Evolutionary conservation across 2,329 filamentous ascomycete genomes (phyloP), one percentile per base, ranked within the genome.

Genomic region (Aspergillus neotritici): DNA sequence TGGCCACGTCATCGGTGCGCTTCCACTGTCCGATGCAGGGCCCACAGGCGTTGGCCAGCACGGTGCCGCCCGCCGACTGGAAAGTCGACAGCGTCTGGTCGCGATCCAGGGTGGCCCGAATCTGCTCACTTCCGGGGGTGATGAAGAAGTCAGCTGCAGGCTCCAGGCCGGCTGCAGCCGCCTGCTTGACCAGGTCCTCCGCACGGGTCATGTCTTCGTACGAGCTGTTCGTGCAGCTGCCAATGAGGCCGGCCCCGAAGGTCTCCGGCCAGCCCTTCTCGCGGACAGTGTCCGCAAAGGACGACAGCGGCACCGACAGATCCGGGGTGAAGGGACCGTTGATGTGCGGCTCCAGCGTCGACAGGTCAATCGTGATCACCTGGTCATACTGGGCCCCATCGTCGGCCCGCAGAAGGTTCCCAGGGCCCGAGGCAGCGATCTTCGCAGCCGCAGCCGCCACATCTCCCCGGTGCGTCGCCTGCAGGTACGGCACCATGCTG

Each of bases 181-280:
- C 93, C 67, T 96, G 90, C 67, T 91, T 90, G 46, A 97, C 87
- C 44, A 98, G 80, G 61, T 89, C 82, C 70, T 96, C 91, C 11
- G 90, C 87, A 49, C 91, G 84, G 30, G 90, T 94, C 93, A 98
- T 98, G 65, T 98, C 93, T 70, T 96, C 86, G 67, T 97, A 98
- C 2, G 93, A 97, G 66, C 87, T 94, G 77, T 98, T 98, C 39
- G 93, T 98, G 76, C 93, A 98, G 72, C 89, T 95, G 48, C 93
- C 93, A 62, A 98, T 98, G 42, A 98, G 78, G 40, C 90, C 90
- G 17, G 93, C 91, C 10, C 89, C 93, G 49, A 98, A 84, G 50
- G 84, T 88, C 62, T 87, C 80, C 2, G 93, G 93, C 93, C 93
- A 98, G 39, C 85, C 74, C 67, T 96, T 88, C 56, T 84, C 77